Evolutionary conservation across 1,284 basidiomycete species (phyloP).

Genomic region (Naganishia sp.): DNA sequence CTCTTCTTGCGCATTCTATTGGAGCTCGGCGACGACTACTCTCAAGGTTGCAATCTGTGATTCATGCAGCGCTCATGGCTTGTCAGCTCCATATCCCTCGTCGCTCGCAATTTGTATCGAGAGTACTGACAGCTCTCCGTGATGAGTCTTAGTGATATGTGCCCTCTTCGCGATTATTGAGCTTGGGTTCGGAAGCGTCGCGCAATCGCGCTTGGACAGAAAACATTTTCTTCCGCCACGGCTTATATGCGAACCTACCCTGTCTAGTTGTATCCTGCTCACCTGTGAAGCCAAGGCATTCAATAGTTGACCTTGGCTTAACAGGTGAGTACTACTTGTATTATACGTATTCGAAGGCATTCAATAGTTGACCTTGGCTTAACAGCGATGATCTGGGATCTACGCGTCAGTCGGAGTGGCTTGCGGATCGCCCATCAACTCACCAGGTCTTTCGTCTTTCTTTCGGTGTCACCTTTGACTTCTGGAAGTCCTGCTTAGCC

Average conservation of each 20-base stretch:
- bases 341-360: too few relatives aligned
- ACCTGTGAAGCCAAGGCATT: too few relatives aligned
- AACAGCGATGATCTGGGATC: neutral
- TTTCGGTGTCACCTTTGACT: conserved; percentile 6
- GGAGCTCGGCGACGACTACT: neutral
- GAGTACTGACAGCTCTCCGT: conserved; percentile 5
- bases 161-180: neutral
- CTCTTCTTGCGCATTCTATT: neutral
- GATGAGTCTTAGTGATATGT: conserved; percentile 3
- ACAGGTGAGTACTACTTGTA: too few relatives aligned
- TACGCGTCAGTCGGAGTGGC: neutral
- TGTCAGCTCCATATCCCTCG: neutral
- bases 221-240: too few relatives aligned
- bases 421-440: neutral
- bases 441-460: conserved; percentile 12
- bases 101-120: neutral
- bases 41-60: neutral
- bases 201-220: too few relatives aligned
- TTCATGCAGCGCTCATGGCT: neutral
- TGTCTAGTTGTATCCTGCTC: too few relatives aligned
- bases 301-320: too few relatives aligned
- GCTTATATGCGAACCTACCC: too few relatives aligned
- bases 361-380: too few relatives aligned
- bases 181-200: too few relatives aligned
- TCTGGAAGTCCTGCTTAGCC: conserved; percentile 18